phyloP scores from a whole-genome alignment of 257 asterid genomes.

The Ophiorrhiza pumila region DNA sequence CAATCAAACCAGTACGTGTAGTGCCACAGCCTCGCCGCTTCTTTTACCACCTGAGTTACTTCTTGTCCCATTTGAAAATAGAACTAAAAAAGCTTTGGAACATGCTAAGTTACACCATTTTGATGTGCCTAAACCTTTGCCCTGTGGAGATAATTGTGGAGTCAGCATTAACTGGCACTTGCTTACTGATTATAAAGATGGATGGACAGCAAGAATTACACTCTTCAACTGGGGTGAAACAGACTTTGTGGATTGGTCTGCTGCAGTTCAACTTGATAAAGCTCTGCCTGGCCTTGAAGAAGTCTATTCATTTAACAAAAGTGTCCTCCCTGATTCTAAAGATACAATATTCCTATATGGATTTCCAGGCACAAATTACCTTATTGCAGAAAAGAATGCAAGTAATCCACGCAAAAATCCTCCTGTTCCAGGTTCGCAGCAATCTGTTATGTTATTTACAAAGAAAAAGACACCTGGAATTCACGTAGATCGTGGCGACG shows the following conservation, averaged over 20 bases:
- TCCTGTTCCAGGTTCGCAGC: conserved; percentile 52
- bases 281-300: conserved; percentile 54
- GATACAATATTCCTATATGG: conserved; percentile 55
- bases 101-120: conserved; percentile 22
- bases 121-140: conserved; percentile 48
- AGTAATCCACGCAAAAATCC: conserved; percentile 57
- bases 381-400: conserved; percentile 43
- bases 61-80: conserved; percentile 56
- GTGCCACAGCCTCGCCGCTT: conserved; percentile 44
- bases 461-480: conserved; percentile 51
- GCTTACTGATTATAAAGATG: conserved; percentile 40
- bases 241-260: conserved; percentile 49
- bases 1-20: conserved; percentile 30
- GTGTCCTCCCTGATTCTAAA: conserved; percentile 27
- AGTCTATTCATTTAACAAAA: conserved; percentile 55
- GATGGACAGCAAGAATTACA: conserved; percentile 71
- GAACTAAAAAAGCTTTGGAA: conserved; percentile 33
- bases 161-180: conserved; percentile 74
- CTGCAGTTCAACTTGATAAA: conserved; percentile 47
- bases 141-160: conserved; percentile 71
- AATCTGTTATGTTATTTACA: conserved; percentile 51
- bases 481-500: conserved; percentile 45
- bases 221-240: conserved; percentile 64
- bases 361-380: conserved; percentile 37
- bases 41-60: conserved; percentile 57